Evolutionary conservation across 352 stramenopile species (phyloP).

Genomic region (Globisporangium sylvaticum): DNA sequence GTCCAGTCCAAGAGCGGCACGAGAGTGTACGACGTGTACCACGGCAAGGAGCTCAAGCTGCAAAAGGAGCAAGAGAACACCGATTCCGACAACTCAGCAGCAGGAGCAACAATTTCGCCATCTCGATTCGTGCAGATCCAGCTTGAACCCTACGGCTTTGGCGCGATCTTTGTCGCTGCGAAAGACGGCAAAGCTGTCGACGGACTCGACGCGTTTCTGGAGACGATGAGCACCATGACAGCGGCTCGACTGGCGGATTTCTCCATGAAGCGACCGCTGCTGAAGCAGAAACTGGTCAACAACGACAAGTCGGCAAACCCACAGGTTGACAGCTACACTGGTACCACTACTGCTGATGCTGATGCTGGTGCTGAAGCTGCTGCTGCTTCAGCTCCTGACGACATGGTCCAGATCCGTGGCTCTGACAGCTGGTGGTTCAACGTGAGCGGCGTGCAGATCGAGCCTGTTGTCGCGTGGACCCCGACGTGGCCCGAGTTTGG

Average conservation of each 20-base stretch:
- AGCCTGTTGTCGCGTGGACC: conserved; percentile 69
- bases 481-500: conserved; percentile 52
- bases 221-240: conserved; percentile 47
- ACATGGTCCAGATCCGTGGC: conserved; percentile 54
- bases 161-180: conserved; percentile 38
- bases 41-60: conserved; percentile 36
- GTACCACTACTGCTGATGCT: not conserved
- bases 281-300: conserved; percentile 34
- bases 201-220: conserved; percentile 41
- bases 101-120: not conserved
- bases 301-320: not conserved
- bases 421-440: conserved; percentile 72
- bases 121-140: conserved; percentile 22
- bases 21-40: conserved; percentile 63
- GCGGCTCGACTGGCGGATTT: conserved; percentile 40
- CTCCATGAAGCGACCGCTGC: conserved; percentile 30
- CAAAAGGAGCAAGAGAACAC: conserved; percentile 4
- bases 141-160: conserved; percentile 62
- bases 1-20: conserved; percentile 16
- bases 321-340: not conserved
- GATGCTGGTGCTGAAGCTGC: not conserved
- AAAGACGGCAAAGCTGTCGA: conserved; percentile 5
- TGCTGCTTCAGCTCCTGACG: not conserved
- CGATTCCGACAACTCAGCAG: not conserved
- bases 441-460: conserved; percentile 75